A percentile compares a stretch with the other conserved stretches of the same genome.
Evolutionary conservation across 257 asterid species (phyloP).

Genomic region (Jasminum sambac): DNA sequence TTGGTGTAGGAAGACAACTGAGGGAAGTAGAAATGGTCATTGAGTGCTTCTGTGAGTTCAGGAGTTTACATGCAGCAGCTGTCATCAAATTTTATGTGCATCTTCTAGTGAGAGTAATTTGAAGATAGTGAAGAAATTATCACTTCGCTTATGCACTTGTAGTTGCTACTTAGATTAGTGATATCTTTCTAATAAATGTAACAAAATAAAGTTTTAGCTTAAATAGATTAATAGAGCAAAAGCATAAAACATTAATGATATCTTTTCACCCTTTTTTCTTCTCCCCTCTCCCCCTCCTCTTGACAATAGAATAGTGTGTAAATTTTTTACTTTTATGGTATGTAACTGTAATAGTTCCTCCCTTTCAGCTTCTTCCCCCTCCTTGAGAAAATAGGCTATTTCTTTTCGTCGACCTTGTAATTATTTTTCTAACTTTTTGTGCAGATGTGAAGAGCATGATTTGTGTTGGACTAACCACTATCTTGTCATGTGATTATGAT

Average conservation of each 20-base stretch:
- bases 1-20: not conserved
- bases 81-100: not conserved
- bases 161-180: no score
- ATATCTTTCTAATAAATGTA: no score
- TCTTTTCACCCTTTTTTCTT: not conserved
- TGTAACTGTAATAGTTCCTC: not conserved
- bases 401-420: not conserved
- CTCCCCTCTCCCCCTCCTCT: not conserved
- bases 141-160: no score
- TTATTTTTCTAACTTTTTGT: slow-evolving; percentile 10
- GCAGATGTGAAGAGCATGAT: slow-evolving; percentile 93
- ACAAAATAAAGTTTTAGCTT: no score
- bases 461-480: slow-evolving; percentile 67
- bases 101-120: not conserved
- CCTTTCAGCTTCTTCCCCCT: not conserved
- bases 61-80: not conserved
- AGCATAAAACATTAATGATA: not conserved
- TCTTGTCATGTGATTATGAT: slow-evolving; percentile 52
- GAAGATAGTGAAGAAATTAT: not conserved
- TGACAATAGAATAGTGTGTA: not conserved
- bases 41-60: not conserved
- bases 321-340: not conserved
- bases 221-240: not conserved
- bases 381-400: not conserved
- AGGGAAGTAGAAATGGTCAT: not conserved